Base-by-base conservation (phyloP, 1,284 basidiomycete species). In the Cryptococcus sp. region DNA sequence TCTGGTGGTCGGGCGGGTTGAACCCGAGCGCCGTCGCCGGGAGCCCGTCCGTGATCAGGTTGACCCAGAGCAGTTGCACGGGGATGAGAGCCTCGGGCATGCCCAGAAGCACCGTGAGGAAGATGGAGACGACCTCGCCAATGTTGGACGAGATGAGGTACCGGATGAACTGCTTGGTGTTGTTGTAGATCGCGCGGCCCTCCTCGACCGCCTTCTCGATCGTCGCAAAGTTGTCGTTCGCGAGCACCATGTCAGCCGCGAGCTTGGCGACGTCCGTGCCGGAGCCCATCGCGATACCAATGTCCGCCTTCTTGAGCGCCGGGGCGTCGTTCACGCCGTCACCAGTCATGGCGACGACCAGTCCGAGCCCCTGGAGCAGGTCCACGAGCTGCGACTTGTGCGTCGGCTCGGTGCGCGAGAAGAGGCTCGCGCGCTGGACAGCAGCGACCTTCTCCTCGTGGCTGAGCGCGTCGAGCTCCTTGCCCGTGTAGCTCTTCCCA, bases 21-120 rank as follows among this genome's bases (percentile, higher is more conserved):
- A 98, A 98, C 43, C 95, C 94, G 37, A 98, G 86, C 0, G 96
- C 95, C n/a, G 94, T 97, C 3, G 95, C 95, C 2, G 95, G 95
- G 33, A 98, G 80, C 78, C 92, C 95, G 79, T 77, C 77, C 48
- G 92, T 96, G 61, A 95, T 89, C 57, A 95, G 81, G 78, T 96
- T 96, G 75, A 96, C 92, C 92, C 94, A 98, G 47, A 98, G 85
- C 45, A 98, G 81, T 81, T 98, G 96, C 13, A 98, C 94, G 24
- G 94, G 94, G 67, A 98, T 97, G 59, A 98, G 80, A 53, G 95
- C 95, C 77, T 98, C 96, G 18, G 96, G 95, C 93, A 98, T 96
- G 67, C 95, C 95, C 56, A 98, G 81, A 46, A 98, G 81, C 23
- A 98, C 95, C 3, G 95, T 98, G 65, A 98, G 79, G 82, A 98